Evolutionary conservation across 495 filamentous ascomycete species (phyloP).

Genomic region (Neurospora intermedia): DNA sequence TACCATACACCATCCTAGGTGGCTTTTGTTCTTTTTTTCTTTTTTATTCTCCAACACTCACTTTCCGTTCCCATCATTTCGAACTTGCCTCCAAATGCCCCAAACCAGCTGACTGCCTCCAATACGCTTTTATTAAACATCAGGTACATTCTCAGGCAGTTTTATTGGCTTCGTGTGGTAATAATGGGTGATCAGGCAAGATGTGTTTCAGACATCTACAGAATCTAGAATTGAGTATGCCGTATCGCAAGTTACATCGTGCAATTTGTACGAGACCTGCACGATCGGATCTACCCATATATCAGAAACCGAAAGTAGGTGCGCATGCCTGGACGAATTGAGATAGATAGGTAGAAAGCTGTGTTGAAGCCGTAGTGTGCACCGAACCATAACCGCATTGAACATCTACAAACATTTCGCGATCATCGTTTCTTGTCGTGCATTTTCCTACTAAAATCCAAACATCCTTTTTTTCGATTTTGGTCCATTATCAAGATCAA

Average conservation of each 20-base stretch:
- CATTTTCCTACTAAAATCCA: not conserved
- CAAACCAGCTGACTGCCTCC: not conserved
- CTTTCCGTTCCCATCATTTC: too few relatives aligned
- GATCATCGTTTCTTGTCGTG: not conserved
- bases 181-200: not conserved
- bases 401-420: not conserved
- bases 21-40: too few relatives aligned
- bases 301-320: not conserved
- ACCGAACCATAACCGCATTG: too few relatives aligned
- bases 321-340: not conserved
- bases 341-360: not conserved
- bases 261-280: not conserved
- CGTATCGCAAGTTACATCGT: not conserved
- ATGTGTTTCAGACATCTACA: not conserved
- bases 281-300: not conserved
- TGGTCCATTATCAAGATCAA: too few relatives aligned
- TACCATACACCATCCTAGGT: not conserved
- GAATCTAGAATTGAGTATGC: not conserved
- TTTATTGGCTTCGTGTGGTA: not conserved
- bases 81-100: too few relatives aligned
- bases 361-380: not conserved
- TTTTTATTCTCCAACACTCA: too few relatives aligned
- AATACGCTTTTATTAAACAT: not conserved
- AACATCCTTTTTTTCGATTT: too few relatives aligned
- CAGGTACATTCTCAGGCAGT: not conserved